Base-by-base conservation (phyloP, 2,329 filamentous ascomycete species). In the Ophiocordyceps camponoti-leonardi region DNA sequence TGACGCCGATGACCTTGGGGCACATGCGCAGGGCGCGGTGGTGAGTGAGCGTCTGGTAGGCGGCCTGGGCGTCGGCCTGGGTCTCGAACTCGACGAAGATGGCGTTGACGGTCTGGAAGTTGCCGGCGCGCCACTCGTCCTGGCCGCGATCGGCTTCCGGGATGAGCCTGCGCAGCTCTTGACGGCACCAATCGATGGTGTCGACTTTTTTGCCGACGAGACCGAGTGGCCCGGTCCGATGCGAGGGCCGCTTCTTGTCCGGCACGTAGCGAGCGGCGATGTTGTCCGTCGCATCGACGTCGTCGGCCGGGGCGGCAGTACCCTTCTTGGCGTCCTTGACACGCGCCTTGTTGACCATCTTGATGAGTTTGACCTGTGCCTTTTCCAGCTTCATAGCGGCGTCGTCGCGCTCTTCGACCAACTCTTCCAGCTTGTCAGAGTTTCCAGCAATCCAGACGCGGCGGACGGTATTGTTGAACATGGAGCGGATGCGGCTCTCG, bases 41-140 rank as follows among this genome's bases (percentile, higher is more conserved):
- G 63, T 92, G 86, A 7, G 86, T 76, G 26, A 93, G 69, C 18
- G 78, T 81, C 62, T 95, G 88, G 62, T 75, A 94, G 22, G 90
- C 88, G 47, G 73, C 69, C 61, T 98, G 90, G 10, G 92, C 92
- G 49, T 86, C 84, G 22, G 80, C 74, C 58, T 94, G 85, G 4
- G 75, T 79, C 50, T 77, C 73, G 57, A 94, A 98, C 58, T 96
- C 88, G 51, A 98, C 84, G 55, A 98, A 96, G n/a, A 92, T 82
- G 3, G 87, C 81, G 45, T 76, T 76, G 45, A 81, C 68, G 51
- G 73, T 72, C 45, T 75, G 69, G 22, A 71, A 79, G 49, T 85
- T 73, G 43, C 83, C 78, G 14, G 71, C 65, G 39, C 73, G 72
- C 55, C 86, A 79, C 39, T 75, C 52, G 62, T 75, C 64, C 77